Evolutionary conservation across 768 basidiomycete species (phyloP).

Genomic region (Leucocoprinus sp.): DNA sequence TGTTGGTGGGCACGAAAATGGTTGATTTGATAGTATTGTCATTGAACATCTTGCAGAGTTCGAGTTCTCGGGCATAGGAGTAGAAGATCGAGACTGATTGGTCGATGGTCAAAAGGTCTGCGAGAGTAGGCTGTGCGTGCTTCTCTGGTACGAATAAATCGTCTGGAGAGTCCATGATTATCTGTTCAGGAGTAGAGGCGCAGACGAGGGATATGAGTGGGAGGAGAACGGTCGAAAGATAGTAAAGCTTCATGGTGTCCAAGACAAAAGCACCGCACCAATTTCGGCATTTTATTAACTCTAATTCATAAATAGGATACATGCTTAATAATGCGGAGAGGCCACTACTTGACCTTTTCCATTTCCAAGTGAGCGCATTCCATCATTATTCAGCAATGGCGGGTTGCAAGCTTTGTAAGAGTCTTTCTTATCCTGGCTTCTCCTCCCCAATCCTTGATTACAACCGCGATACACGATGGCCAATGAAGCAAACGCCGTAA

Average conservation of each 20-base stretch:
- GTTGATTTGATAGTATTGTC: constrained; percentile 36
- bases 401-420: too few relatives aligned
- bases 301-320: background rate
- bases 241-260: constrained; percentile 27
- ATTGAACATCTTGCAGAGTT: constrained; percentile 45
- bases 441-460: background rate
- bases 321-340: background rate
- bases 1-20: constrained; percentile 79
- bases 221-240: constrained; percentile 23
- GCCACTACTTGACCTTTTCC: background rate
- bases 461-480: background rate
- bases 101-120: constrained; percentile 76
- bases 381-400: too few relatives aligned
- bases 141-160: constrained; percentile 27
- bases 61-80: constrained; percentile 69
- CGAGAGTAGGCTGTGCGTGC: constrained; percentile 45
- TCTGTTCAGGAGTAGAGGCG: constrained; percentile 28
- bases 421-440: background rate
- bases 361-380: too few relatives aligned
- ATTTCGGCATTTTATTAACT: too few relatives aligned
- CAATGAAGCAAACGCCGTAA: constrained; percentile 4
- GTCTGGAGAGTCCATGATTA: constrained; percentile 19
- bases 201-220: constrained; percentile 21
- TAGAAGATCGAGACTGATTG: constrained; percentile 73
- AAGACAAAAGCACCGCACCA: too few relatives aligned